Percentiles rank a stretch among this genome's conserved stretches.
These are phyloP conservation scores for Forsythia suspensa DNA, from an alignment of 257 asterid genomes.

Conservation along the genomic window DNA sequence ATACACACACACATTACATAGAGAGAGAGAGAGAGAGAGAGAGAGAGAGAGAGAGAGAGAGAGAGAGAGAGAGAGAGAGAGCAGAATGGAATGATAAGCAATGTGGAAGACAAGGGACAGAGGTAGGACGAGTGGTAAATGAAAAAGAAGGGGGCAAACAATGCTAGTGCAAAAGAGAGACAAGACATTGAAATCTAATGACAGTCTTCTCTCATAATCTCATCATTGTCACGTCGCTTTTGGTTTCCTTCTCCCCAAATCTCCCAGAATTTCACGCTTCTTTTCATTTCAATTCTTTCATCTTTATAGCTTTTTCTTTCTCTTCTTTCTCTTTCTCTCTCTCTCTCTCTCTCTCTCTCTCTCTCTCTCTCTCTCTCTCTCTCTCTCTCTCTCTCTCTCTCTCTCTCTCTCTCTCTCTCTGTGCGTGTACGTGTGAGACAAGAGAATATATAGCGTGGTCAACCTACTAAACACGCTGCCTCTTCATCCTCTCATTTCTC, in stretches of 20 bases:
- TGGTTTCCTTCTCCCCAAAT: conserved; percentile 19
- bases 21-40: too few relatives aligned
- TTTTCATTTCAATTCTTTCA: conserved; percentile 18
- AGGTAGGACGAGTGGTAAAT: conserved; percentile 5
- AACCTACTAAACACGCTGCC: conserved; percentile 9
- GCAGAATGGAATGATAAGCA: conserved; percentile 14
- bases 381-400: neutral
- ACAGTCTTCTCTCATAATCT: conserved; percentile 46
- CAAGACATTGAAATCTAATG: neutral
- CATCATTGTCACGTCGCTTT: conserved; percentile 69
- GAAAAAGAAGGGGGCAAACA: neutral
- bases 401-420: neutral
- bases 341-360: conserved; percentile 1
- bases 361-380: neutral
- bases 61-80: neutral
- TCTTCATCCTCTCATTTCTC: conserved; percentile 24
- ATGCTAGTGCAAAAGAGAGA: conserved; percentile 7
- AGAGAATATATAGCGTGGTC: conserved; percentile 29
- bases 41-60: neutral
- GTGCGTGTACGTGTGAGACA: neutral
- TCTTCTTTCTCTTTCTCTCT: too few relatives aligned
- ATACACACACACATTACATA: too few relatives aligned
- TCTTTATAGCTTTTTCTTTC: neutral
- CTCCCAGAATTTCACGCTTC: conserved; percentile 50
- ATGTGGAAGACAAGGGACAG: conserved; percentile 7